A percentile compares a stretch with the other conserved stretches of the same genome.
phyloP scores from a whole-genome alignment of 129 eudicot species.

The Lonicera japonica region DNA sequence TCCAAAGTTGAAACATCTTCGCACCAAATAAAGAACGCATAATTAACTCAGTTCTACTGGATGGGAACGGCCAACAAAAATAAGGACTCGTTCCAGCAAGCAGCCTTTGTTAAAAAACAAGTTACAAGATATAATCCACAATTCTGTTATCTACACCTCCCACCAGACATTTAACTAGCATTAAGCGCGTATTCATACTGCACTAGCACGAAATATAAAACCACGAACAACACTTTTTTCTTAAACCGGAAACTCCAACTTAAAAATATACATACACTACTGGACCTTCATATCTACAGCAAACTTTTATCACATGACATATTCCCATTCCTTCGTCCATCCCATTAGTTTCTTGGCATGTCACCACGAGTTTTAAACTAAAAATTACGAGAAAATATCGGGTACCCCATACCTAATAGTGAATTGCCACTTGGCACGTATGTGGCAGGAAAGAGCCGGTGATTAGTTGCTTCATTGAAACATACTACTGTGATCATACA shows the following conservation, averaged over 20 bases:
- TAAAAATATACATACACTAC: background rate
- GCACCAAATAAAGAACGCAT: background rate
- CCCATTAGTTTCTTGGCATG: background rate
- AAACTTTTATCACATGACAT: background rate
- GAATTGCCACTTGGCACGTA: no score
- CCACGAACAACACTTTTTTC: background rate
- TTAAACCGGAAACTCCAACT: background rate
- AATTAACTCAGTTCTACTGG: background rate
- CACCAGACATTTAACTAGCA: slow-evolving; percentile 5
- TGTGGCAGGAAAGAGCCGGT: no score
- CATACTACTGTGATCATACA: no score
- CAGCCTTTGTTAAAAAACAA: slow-evolving; percentile 15
- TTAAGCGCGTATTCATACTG: background rate
- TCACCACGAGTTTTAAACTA: background rate
- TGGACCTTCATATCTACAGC: slow-evolving; percentile 3
- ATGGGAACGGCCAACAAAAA: slow-evolving; percentile 23
- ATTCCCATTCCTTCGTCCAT: background rate
- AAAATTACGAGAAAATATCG: no score
- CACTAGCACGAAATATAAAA: slow-evolving; percentile 3
- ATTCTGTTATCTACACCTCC: slow-evolving; percentile 11
- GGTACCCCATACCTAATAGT: background rate
- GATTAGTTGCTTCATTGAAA: no score
- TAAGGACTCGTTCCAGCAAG: slow-evolving; percentile 15
- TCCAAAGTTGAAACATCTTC: background rate
- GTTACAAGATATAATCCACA: slow-evolving; percentile 6